These are phyloP conservation scores for Trifolium repens DNA, from an alignment of 306 rosid species.

Conservation along the genomic window DNA sequence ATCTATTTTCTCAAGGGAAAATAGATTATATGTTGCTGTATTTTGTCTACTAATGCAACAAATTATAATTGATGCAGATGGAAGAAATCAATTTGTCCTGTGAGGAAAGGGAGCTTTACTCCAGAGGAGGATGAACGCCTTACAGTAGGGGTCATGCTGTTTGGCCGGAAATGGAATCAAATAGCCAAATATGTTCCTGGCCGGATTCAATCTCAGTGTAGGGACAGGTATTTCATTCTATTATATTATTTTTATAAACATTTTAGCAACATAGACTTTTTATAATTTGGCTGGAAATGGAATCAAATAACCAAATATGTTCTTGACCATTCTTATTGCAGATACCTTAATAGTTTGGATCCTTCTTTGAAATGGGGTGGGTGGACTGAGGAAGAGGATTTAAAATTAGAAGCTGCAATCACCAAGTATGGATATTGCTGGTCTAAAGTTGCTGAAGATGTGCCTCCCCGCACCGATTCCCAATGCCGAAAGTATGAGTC, in stretches of 20 bases:
- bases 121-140: constrained; percentile 77
- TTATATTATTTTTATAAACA: background rate
- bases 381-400: constrained; percentile 92
- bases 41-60: constrained; percentile 33
- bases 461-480: constrained; percentile 87
- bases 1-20: background rate
- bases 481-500: constrained; percentile 85
- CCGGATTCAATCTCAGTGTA: constrained; percentile 88
- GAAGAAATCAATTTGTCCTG: constrained; percentile 85
- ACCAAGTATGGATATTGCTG: constrained; percentile 77
- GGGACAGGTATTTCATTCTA: constrained; percentile 75
- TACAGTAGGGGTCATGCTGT: constrained; percentile 83
- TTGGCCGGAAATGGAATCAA: constrained; percentile 90
- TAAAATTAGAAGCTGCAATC: constrained; percentile 72
- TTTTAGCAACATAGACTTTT: background rate
- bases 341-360: constrained; percentile 84
- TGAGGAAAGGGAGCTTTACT: constrained; percentile 71
- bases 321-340: constrained; percentile 51
- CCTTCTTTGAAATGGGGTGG: constrained; percentile 75
- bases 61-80: constrained; percentile 59
- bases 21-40: background rate
- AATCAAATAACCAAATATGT: background rate
- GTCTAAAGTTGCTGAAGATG: constrained; percentile 87
- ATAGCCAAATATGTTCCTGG: constrained; percentile 87
- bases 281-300: constrained; percentile 6